Evolutionary conservation across 2,329 filamentous ascomycete species (phyloP), one percentile per base, ranked within the genome.

Genomic region (Annulohypoxylon truncatum): DNA sequence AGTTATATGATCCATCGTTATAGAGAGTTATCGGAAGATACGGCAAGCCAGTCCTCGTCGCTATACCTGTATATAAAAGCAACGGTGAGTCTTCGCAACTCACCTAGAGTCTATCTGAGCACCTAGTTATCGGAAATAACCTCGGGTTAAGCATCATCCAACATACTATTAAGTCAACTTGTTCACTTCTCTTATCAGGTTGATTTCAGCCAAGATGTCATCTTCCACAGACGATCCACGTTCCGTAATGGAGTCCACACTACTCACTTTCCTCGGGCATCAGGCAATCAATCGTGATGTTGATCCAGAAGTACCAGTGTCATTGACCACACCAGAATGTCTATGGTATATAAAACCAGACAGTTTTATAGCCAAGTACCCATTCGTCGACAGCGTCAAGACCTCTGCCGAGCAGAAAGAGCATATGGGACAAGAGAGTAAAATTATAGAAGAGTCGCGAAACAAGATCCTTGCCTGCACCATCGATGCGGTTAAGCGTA

Each of bases 141-240:
- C 46, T 48, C 15, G 4, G n/a, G 10, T 47, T 18, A 7, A 33
- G 4, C 9, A 12, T 22, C n/a, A 20, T 33, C 15, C 8, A 18
- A 10, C 13, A 44, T 54, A n/a, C 26, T 29, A 8, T 13, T 4
- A 13, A 3, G 15, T 22, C 13, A 18, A 29, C 24, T 54, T 28
- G 15, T 24, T 20, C 2, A 22, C 9, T 51, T 9, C 3, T 53
- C 8, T 40, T 29, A 29, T 9, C 22, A 10, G 12, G 24, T 24
- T 20, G 8, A 29, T 15, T n/a, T 24, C 9, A 53, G 7, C 20
- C 8, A 9, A 47, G 18, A 58, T 58, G 61, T 55, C 58, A 48
- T 54, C 54, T 40, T 58, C 61, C n/a, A 13, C 28, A 38, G 57
- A 66, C 9, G 15, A 66, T 4, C 38, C 57, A 22, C 62, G 51